Evolutionary conservation across 2,329 filamentous ascomycete species (phyloP), one percentile per base, ranked within the genome.

Genomic region (Spiromastix sp.): DNA sequence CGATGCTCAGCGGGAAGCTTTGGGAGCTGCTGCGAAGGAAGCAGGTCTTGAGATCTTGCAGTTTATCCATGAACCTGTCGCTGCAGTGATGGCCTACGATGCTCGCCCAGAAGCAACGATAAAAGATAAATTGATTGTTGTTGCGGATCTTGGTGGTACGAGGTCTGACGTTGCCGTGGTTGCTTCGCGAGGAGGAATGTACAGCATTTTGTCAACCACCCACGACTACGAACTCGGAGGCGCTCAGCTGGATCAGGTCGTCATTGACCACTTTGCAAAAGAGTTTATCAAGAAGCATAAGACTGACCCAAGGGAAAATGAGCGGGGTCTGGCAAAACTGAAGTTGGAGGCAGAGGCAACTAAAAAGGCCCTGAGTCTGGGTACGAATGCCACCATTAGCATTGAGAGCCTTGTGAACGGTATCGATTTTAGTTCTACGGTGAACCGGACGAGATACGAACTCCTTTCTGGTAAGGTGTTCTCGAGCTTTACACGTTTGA

Each of bases 241-340:
- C 54, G 72, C 77, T 22, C 79, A 86, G 47, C 72, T 98, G 38
- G 91, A 98, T 67, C 75, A 91, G 59, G 81, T 89, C 32, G 72
- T 98, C 40, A 83, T 94, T 58, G 89, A 98, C 59, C 81, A 95
- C 70, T 95, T 96, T 50, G 83, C 89, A 50, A 98, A 98, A 72
- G 91, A 98, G 64, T 98, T 98, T 67, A 74, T 91, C 55, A 96
- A 98, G 76, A 94, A 93, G 73, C 77, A 96, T 74, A 81, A 79
- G 67, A 76, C 76, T 39, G 91, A 96, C 61, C 91, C 91, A 15
- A 76, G 87, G 48, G 73, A 79, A 55, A 85, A 91, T 57, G 71
- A 79, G 37, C 79, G 79, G 51, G 81, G 82, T 51, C 67, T 95
- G 50, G 87, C 91, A 42, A 98, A 96, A 73, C 70, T 98, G 47